Percentiles rank a stretch among this genome's conserved stretches.
These are phyloP conservation scores for Fusarium chaquense DNA, from an alignment of 2,329 filamentous ascomycete species.

Conservation along the genomic window DNA sequence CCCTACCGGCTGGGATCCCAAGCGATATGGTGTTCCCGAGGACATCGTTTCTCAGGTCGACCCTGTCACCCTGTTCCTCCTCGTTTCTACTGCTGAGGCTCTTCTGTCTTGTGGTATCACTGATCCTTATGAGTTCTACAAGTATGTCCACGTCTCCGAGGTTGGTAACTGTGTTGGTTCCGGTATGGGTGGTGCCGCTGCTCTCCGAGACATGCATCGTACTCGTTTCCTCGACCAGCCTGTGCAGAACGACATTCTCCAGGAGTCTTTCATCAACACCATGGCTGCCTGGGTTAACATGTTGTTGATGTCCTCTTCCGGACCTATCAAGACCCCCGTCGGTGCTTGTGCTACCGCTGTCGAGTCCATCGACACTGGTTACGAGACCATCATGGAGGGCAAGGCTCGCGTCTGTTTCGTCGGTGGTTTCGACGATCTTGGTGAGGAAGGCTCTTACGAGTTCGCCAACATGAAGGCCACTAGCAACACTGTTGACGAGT, in stretches of 20 bases:
- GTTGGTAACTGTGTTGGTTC: conserved; percentile 99
- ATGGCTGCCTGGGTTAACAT: conserved; percentile 99
- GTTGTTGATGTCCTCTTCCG: conserved; percentile 95
- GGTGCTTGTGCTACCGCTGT: conserved; percentile 97
- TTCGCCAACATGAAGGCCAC: conserved; percentile 99
- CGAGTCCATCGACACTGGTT: conserved; percentile 96
- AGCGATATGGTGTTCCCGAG: conserved; percentile 94
- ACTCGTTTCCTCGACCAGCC: conserved; percentile 97
- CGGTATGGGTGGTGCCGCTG: conserved; percentile 94
- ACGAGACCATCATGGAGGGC: conserved; percentile 97
- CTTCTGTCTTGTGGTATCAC: conserved; percentile 95
- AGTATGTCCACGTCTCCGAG: conserved; percentile 98
- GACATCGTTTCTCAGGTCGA: conserved; percentile 99
- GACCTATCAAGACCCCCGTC: conserved; percentile 97
- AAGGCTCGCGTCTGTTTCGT: conserved; percentile 98
- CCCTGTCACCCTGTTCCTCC: conserved; percentile 92
- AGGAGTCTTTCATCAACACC: conserved; percentile 99
- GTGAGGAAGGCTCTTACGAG: conserved; percentile 98
- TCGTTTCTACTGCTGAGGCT: conserved; percentile 92
- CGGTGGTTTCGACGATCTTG: conserved; percentile 99
- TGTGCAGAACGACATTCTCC: conserved; percentile 97
- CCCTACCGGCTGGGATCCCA: conserved; percentile 96
- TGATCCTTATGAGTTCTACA: conserved; percentile 99
- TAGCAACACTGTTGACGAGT: conserved; percentile 96
- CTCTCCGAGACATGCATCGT: conserved; percentile 97